Percentiles rank a stretch among this genome's conserved stretches.
Evolutionary conservation across 73 alveolate genomes (phyloP).

Genomic region (Tetrahymena borealis): DNA sequence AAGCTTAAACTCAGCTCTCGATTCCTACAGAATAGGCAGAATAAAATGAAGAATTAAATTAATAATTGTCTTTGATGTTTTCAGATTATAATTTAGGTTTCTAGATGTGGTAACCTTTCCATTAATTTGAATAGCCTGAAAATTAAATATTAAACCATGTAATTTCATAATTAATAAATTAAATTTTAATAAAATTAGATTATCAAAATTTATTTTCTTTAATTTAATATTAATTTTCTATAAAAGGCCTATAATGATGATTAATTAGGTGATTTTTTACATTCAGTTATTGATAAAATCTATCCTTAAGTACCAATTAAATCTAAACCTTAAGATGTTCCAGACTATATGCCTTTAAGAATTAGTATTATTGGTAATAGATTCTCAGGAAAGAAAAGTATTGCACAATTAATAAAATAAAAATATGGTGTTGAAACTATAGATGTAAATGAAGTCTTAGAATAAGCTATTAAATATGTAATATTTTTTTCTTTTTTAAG

Average conservation of each 20-base stretch:
- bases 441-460: not conserved
- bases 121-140: not conserved
- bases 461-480: not conserved
- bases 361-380: not conserved
- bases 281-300: not conserved
- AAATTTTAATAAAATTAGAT: no score
- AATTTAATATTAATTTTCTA: not conserved
- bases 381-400: not conserved
- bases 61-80: not conserved
- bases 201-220: no score
- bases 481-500: not conserved
- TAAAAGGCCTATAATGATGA: not conserved
- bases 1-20: not conserved
- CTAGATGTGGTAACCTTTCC: not conserved
- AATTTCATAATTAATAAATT: not conserved
- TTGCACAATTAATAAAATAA: not conserved
- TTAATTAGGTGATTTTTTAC: not conserved
- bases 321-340: not conserved
- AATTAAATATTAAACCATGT: not conserved
- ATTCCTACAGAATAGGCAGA: not conserved
- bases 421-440: not conserved
- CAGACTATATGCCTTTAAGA: not conserved
- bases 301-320: not conserved
- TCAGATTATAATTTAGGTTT: not conserved
- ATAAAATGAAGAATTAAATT: not conserved